These are phyloP conservation scores for Biscogniauxia marginata DNA, from an alignment of 2,329 filamentous ascomycete species.

Conservation along the genomic window DNA sequence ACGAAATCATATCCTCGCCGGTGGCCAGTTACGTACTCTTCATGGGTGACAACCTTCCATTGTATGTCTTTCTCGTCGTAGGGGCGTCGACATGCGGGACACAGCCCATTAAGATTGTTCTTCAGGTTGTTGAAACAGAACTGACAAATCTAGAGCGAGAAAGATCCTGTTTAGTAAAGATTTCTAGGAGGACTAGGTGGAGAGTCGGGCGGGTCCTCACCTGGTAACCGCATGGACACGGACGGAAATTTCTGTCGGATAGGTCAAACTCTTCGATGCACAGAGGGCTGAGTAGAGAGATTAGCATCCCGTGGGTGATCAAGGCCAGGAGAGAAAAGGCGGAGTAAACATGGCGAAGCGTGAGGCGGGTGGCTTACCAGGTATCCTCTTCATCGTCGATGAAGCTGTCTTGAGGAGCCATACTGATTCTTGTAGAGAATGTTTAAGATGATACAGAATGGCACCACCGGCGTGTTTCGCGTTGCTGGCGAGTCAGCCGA, in stretches of 20 bases:
- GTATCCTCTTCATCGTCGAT: constrained; percentile 71
- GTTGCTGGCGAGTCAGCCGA: background rate
- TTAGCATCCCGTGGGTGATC: constrained; percentile 25
- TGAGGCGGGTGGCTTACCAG: constrained; percentile 49
- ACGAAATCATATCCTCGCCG: background rate
- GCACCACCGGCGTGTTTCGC: background rate
- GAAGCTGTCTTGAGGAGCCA: constrained; percentile 69
- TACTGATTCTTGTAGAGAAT: constrained; percentile 34
- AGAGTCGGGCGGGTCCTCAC: constrained; percentile 48
- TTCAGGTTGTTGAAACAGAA: constrained; percentile 99
- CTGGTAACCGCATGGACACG: constrained; percentile 97
- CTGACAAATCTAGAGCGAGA: constrained; percentile 77
- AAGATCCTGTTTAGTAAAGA: constrained; percentile 11
- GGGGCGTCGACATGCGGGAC: constrained; percentile 91
- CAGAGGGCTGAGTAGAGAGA: constrained; percentile 66
- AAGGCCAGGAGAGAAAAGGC: constrained; percentile 5
- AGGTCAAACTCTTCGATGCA: constrained; percentile 99
- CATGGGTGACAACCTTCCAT: constrained; percentile 90
- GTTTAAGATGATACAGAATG: background rate
- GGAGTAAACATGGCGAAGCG: background rate
- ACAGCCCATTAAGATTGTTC: constrained; percentile 95
- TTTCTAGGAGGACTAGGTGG: constrained; percentile 7
- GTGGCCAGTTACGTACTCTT: constrained; percentile 68
- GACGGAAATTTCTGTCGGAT: constrained; percentile 93
- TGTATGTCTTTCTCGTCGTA: constrained; percentile 98